phyloP scores from a whole-genome alignment of 108 stramenopile genomes.

The Pelagomonas calceolata region DNA sequence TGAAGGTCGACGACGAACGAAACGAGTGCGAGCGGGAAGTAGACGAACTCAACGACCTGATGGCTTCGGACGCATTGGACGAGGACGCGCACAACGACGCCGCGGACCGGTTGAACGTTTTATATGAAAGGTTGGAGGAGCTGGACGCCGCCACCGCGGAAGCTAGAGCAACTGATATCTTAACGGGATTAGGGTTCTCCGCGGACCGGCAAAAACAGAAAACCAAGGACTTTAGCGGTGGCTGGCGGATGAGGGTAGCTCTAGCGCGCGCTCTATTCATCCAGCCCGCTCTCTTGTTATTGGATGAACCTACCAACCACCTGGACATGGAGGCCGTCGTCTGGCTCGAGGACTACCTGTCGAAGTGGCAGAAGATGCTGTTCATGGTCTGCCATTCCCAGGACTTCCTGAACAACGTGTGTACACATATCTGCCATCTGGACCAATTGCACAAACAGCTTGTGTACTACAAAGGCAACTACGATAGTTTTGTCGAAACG shows the following conservation, averaged over 20 bases:
- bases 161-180: conserved; percentile 43
- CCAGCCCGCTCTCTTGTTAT: conserved; percentile 67
- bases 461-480: conserved; percentile 89
- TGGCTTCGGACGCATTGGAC: conserved; percentile 58
- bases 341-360: conserved; percentile 88
- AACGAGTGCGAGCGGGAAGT: conserved; percentile 70
- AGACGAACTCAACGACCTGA: conserved; percentile 68
- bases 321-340: conserved; percentile 96
- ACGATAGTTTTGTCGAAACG: conserved; percentile 90
- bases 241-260: conserved; percentile 60
- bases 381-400: conserved; percentile 73
- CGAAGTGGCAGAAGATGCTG: conserved; percentile 75
- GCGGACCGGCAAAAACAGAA: conserved; percentile 37
- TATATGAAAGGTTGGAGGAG: conserved; percentile 59
- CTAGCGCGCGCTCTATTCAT: conserved; percentile 72
- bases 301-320: conserved; percentile 92
- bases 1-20: conserved; percentile 88
- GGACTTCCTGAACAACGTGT: conserved; percentile 90
- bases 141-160: conserved; percentile 52
- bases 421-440: conserved; percentile 91
- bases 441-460: conserved; percentile 58
- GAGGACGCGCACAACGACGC: conserved; percentile 35
- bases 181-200: conserved; percentile 53
- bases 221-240: conserved; percentile 45
- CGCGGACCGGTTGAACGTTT: conserved; percentile 59